These are phyloP conservation scores for Leucoagaricus sp. DNA, from an alignment of 1,284 basidiomycete genomes.

Conservation along the genomic window DNA sequence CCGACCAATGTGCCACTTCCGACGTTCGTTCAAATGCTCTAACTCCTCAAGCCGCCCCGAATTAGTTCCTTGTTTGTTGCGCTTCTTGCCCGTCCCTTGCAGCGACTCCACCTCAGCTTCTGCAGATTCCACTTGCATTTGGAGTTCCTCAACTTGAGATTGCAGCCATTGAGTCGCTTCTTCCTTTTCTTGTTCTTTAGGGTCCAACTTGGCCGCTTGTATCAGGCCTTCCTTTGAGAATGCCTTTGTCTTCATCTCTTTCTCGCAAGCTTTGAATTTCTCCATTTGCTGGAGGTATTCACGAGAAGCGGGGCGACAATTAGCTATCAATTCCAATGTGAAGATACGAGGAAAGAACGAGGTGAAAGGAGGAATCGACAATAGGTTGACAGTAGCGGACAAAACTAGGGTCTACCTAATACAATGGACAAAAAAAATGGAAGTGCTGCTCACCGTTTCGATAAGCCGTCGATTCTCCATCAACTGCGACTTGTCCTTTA, in stretches of 20 bases:
- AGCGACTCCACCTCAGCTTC: conserved; percentile 96
- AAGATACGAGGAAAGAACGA: too few species aligned
- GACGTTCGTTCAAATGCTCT: conserved; percentile 89
- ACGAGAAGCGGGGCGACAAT: conserved; percentile 15
- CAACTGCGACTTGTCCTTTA: conserved; percentile 97
- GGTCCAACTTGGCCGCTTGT: conserved; percentile 92
- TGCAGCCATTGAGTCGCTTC: conserved; percentile 90
- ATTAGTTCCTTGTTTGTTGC: conserved; percentile 69
- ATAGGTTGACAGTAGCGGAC: too few species aligned
- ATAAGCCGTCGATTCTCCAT: conserved; percentile 95
- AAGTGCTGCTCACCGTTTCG: conserved; percentile 80
- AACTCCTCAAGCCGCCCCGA: conserved; percentile 81
- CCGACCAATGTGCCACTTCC: conserved; percentile 94
- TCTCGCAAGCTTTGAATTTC: conserved; percentile 99
- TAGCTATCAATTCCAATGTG: conserved; percentile 19
- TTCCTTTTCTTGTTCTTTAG: conserved; percentile 95
- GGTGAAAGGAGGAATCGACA: too few species aligned
- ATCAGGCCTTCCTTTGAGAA: conserved; percentile 99
- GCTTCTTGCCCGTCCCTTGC: conserved; percentile 85
- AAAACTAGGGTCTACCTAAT: neutral
- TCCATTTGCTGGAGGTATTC: conserved; percentile 99
- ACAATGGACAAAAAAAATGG: neutral
- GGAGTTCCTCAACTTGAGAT: conserved; percentile 87
- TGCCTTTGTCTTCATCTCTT: conserved; percentile 99
- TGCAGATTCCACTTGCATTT: conserved; percentile 90